These are phyloP conservation scores for Chenopodium formosanum DNA, from an alignment of 148 eudicot genomes.

Conservation along the genomic window DNA sequence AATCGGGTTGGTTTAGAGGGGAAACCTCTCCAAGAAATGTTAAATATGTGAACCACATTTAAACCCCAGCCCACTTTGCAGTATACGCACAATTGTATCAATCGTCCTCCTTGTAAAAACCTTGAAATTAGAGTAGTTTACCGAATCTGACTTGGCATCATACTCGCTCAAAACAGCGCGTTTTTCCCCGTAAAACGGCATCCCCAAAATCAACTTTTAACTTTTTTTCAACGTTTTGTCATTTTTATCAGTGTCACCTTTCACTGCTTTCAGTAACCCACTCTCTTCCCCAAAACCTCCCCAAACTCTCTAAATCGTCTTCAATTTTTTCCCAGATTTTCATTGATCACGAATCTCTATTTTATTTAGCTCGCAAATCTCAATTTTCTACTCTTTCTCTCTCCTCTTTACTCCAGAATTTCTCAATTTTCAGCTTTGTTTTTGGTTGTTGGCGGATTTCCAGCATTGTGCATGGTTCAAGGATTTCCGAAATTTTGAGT, in stretches of 20 bases:
- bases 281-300: not conserved
- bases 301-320: not conserved
- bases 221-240: slow-evolving; percentile 5
- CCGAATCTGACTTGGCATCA: not conserved
- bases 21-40: not conserved
- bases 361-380: not conserved
- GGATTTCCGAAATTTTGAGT: not conserved
- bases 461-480: slow-evolving; percentile 5
- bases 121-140: not conserved
- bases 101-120: not conserved
- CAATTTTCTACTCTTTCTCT: not conserved
- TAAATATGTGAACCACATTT: not conserved
- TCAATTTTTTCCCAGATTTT: not conserved
- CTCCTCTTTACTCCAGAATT: not conserved
- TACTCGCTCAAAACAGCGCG: slow-evolving; percentile 1
- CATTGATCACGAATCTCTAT: not conserved
- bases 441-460: not conserved
- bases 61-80: not conserved
- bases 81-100: no score
- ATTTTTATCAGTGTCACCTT: slow-evolving; percentile 10
- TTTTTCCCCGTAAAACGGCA: not conserved
- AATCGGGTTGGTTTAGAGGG: no score
- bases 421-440: not conserved
- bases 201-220: not conserved
- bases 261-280: not conserved